Evolutionary conservation across 306 rosid genomes (phyloP), one percentile per base, ranked within the genome.

Genomic region (Phaseolus lunatus): DNA sequence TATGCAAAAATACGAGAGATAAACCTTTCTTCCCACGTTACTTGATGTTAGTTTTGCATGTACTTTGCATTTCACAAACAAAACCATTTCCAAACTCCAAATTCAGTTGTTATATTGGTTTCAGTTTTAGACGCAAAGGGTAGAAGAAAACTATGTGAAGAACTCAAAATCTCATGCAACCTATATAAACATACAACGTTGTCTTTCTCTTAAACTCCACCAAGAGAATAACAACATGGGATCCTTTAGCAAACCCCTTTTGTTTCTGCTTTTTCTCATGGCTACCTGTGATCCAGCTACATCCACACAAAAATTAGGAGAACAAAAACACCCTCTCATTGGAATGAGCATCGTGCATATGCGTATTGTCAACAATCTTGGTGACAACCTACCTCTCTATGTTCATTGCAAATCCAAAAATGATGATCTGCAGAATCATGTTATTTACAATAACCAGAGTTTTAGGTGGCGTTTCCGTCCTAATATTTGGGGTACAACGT

Each of bases 321-420:
- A 9, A 39, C 49, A 5, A 20, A 26, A 35, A 65, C 1, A 2
- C 4, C 1, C 2, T 65, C 1, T 4, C 3, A 0, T 7, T 15
- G 15, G 2, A 9, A 2, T 8, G 9, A 0, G 0, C 44, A 11
- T 3, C 5, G 66, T 2, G 8, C 35, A 19, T 2, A 41, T 76
- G 53, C 53, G 27, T 47, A 50, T 65, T 31, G 37, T 22, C 26
- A 65, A 76, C 7, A 5, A 66, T 16, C 18, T 76, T 23, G 66
- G 45, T 18, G 56, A 61, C 15, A 41, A 44, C 22, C 2, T 9
- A 1, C 13, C 14, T 50, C 8, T 65, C n/a, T 9, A 0, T n/a
- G 7, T 76, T 50, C 65, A 52, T 52, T 76, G 80, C 44, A 65
- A 76, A 65, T 76, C 80, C 15, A 37, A 7, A 76, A 9, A 76